Evolutionary conservation across 2,329 filamentous ascomycete genomes (phyloP).

Genomic region (Fusarium nurragi): DNA sequence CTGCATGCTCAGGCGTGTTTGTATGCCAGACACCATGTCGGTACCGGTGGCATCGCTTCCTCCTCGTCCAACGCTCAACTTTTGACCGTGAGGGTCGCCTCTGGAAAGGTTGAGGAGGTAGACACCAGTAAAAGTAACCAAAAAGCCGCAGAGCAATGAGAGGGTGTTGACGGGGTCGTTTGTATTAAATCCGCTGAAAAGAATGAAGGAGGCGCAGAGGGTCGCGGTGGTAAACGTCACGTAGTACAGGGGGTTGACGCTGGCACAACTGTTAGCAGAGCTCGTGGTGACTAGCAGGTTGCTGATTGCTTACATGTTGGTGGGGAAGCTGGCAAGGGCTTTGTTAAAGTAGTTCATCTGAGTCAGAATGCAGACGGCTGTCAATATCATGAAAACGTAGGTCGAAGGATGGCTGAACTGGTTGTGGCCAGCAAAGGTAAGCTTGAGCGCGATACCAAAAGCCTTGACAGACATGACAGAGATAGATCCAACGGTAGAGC

Average conservation of each 20-base stretch:
- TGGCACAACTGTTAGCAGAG: conserved; percentile 49
- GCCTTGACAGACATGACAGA: conserved; percentile 99
- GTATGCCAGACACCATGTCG: conserved; percentile 87
- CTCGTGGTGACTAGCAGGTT: not conserved
- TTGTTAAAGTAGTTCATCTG: conserved; percentile 99
- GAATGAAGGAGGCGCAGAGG: conserved; percentile 92
- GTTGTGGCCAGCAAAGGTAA: conserved; percentile 92
- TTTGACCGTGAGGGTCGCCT: conserved; percentile 83
- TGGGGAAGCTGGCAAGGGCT: conserved; percentile 93
- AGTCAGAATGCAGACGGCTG: conserved; percentile 90
- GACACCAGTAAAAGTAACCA: conserved; percentile 93
- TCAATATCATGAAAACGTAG: conserved; percentile 96
- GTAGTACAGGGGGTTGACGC: conserved; percentile 96
- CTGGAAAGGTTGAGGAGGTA: conserved; percentile 97
- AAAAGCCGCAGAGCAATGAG: conserved; percentile 90
- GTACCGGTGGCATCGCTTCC: conserved; percentile 85
- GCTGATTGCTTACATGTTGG: conserved; percentile 80
- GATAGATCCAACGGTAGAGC: conserved; percentile 94
- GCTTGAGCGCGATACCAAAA: conserved; percentile 95
- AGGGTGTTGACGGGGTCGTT: conserved; percentile 91
- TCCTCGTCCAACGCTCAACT: conserved; percentile 67
- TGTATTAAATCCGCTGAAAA: conserved; percentile 96
- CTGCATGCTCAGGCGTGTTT: conserved; percentile 95
- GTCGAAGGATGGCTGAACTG: conserved; percentile 95
- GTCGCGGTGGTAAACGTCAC: conserved; percentile 97